A percentile compares a stretch with the other conserved stretches of the same genome.
phyloP scores from a whole-genome alignment of 306 rosid species.

The Acacia melanoxylon region DNA sequence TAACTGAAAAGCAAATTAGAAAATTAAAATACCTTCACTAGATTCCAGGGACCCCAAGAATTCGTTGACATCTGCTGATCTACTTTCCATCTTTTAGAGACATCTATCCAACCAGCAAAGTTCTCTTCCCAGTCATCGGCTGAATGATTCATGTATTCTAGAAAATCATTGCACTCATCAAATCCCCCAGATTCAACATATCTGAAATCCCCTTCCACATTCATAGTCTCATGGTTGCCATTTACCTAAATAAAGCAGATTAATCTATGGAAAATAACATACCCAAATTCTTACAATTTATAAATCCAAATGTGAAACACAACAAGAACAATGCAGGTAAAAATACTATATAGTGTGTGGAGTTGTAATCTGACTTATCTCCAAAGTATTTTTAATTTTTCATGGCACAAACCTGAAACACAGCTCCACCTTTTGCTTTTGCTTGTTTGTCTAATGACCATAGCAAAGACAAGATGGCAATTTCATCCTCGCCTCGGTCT shows the following conservation, averaged over 20 bases:
- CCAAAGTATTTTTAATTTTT: slow-evolving; percentile 5
- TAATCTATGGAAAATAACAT: slow-evolving; percentile 7
- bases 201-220: slow-evolving; percentile 95
- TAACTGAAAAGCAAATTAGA: slow-evolving; percentile 23
- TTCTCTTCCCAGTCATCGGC: slow-evolving; percentile 68
- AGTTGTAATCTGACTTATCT: not conserved
- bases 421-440: slow-evolving; percentile 85
- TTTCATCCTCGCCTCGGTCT: slow-evolving; percentile 95
- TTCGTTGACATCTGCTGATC: slow-evolving; percentile 45
- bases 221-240: slow-evolving; percentile 97
- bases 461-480: slow-evolving; percentile 86
- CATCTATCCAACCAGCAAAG: slow-evolving; percentile 68
- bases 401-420: slow-evolving; percentile 77
- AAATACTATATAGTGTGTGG: not conserved
- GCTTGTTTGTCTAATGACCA: slow-evolving; percentile 85
- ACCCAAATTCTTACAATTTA: slow-evolving; percentile 6
- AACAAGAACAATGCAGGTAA: slow-evolving; percentile 6
- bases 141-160: slow-evolving; percentile 64
- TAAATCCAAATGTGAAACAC: not conserved
- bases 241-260: slow-evolving; percentile 56
- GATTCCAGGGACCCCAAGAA: slow-evolving; percentile 79
- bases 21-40: slow-evolving; percentile 74
- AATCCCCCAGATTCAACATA: slow-evolving; percentile 76
- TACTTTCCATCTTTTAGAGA: slow-evolving; percentile 65
- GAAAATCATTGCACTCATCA: slow-evolving; percentile 77